Conservation (phyloP, 1,284 basidiomycete species). For the Tilletia setariae region DNA sequence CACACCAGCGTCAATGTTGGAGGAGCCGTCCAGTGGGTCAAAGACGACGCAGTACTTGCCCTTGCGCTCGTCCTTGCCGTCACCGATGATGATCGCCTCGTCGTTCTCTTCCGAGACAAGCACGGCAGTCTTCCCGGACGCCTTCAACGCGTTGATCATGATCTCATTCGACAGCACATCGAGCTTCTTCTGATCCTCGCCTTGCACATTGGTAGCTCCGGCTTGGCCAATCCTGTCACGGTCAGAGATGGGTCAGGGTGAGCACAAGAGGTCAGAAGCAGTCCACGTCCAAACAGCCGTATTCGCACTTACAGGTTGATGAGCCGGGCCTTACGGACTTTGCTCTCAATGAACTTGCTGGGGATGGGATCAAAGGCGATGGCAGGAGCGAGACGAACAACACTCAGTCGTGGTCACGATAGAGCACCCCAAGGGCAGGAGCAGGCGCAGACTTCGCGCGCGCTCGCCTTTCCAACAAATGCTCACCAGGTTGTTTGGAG, state of each 20-base stretch:
- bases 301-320: constrained; percentile 84
- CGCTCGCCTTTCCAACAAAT: neutral
- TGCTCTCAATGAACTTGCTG: constrained; percentile 86
- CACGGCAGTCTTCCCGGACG: constrained; percentile 90
- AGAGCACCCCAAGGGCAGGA: no score
- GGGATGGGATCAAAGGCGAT: neutral
- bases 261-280: neutral
- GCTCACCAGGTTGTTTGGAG: constrained; percentile 71
- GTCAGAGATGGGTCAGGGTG: neutral
- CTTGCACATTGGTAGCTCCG: constrained; percentile 92
- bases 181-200: constrained; percentile 99
- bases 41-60: constrained; percentile 84
- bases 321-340: constrained; percentile 90
- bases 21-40: constrained; percentile 94
- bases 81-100: constrained; percentile 79
- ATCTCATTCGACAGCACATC: constrained; percentile 98
- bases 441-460: no score
- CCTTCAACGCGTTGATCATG: constrained; percentile 88
- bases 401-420: no score
- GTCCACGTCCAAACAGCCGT: no score
- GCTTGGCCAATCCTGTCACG: constrained; percentile 78
- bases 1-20: constrained; percentile 99
- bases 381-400: neutral
- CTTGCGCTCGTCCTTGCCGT: constrained; percentile 52
- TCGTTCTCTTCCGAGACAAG: constrained; percentile 96